Evolutionary conservation across 345 rosid species (phyloP).

Genomic region (Durio zibethinus): DNA sequence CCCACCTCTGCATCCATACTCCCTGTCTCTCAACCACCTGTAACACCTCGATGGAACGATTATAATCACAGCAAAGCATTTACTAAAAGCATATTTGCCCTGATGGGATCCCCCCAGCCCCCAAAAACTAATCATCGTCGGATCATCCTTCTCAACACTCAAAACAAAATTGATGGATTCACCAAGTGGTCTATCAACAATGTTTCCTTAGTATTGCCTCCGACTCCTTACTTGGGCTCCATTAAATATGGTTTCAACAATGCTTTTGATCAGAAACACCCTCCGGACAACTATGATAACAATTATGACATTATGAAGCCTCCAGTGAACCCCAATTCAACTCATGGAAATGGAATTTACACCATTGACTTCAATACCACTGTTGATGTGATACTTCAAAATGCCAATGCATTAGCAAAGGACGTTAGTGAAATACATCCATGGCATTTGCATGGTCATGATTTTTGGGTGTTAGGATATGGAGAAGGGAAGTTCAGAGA

Average conservation of each 20-base stretch:
- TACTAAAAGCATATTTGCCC: conserved; percentile 34
- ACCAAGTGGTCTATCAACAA: conserved; percentile 76
- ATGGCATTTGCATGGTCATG: conserved; percentile 90
- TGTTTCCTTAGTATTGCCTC: conserved; percentile 51
- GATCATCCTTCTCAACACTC: conserved; percentile 67
- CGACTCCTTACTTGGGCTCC: conserved; percentile 79
- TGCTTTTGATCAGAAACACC: conserved; percentile 38
- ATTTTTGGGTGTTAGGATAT: conserved; percentile 79
- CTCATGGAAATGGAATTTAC: conserved; percentile 56
- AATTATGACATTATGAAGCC: conserved; percentile 53
- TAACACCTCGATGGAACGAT: conserved; percentile 67
- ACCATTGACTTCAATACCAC: conserved; percentile 36
- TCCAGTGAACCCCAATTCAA: conserved; percentile 27
- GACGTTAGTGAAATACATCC: conserved; percentile 70
- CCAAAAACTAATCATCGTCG: conserved; percentile 32
- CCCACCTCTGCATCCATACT: conserved; percentile 33
- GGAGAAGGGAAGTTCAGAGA: conserved; percentile 58
- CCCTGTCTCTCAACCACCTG: conserved; percentile 51
- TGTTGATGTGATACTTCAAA: conserved; percentile 76
- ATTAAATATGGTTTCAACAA: conserved; percentile 39
- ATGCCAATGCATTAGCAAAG: conserved; percentile 43
- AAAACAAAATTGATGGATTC: conserved; percentile 48
- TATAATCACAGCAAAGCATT: conserved; percentile 46
- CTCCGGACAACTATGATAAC: conserved; percentile 41
- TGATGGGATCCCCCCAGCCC: conserved; percentile 44